Evolutionary conservation across 306 rosid species (phyloP).

Genomic region (Cotoneaster glaucophyllus): DNA sequence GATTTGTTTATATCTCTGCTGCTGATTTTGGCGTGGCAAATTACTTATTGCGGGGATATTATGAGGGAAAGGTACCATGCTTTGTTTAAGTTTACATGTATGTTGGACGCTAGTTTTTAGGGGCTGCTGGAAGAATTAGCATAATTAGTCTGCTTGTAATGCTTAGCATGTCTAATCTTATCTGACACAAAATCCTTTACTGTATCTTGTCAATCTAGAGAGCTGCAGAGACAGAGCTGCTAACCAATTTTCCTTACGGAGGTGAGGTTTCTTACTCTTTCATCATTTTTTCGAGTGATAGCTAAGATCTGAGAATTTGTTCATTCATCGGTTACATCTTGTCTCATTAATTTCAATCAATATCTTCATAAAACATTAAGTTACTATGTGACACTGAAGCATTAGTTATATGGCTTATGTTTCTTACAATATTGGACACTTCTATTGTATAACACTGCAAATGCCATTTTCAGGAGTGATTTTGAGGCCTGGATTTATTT

Average conservation of each 20-base stretch:
- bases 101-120: not conserved
- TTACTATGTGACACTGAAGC: not conserved
- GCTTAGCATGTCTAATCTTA: not conserved
- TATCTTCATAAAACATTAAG: not conserved
- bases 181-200: conserved; percentile 12
- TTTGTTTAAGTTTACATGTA: not conserved
- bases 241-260: conserved; percentile 68
- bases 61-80: conserved; percentile 81
- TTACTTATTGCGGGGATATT: conserved; percentile 73
- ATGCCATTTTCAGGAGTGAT: conserved; percentile 65
- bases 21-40: conserved; percentile 88
- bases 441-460: not conserved
- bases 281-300: not conserved
- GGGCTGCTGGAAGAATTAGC: not conserved
- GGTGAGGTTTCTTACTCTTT: conserved; percentile 38
- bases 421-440: not conserved
- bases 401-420: not conserved
- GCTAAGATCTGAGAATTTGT: not conserved
- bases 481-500: conserved; percentile 91
- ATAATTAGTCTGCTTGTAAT: not conserved
- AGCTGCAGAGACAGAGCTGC: conserved; percentile 86
- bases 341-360: not conserved
- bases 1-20: conserved; percentile 88
- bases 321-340: not conserved
- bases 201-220: conserved; percentile 43